phyloP scores from a whole-genome alignment of 805 yeast genomes.

The Pichia rugopelliculosa region DNA sequence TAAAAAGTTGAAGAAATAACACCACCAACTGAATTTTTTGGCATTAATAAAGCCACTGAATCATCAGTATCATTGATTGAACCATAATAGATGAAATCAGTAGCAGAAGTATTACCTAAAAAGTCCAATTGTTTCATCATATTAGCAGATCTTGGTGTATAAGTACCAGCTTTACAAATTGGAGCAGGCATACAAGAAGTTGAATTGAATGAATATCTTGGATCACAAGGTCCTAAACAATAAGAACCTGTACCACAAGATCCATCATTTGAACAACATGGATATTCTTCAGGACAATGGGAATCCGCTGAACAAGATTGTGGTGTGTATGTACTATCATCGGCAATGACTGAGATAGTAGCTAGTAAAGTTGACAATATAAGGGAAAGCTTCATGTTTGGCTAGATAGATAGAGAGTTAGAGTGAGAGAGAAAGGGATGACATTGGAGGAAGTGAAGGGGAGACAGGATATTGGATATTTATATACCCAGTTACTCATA shows the following conservation, averaged over 20 bases:
- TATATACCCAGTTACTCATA: no score
- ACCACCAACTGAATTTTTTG: constrained; percentile 64
- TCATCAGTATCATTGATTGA: constrained; percentile 47
- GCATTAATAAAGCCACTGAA: constrained; percentile 68
- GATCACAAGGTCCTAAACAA: constrained; percentile 88
- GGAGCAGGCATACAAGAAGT: constrained; percentile 86
- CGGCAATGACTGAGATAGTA: not conserved
- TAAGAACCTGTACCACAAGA: constrained; percentile 33
- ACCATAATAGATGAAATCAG: constrained; percentile 69
- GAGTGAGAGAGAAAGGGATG: no score
- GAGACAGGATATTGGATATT: not conserved
- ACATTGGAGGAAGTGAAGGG: not conserved
- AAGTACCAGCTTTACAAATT: constrained; percentile 45
- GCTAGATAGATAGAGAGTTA: not conserved
- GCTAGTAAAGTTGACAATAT: not conserved
- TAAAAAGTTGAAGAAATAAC: constrained; percentile 72
- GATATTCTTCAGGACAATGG: constrained; percentile 68
- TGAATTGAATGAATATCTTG: constrained; percentile 54
- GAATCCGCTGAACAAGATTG: constrained; percentile 44
- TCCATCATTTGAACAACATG: constrained; percentile 82
- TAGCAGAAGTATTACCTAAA: constrained; percentile 62
- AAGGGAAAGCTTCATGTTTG: not conserved
- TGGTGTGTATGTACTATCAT: constrained; percentile 4
- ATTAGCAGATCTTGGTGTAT: constrained; percentile 32
- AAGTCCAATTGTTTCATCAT: constrained; percentile 21